A percentile compares a stretch with the other conserved stretches of the same genome.
Conservation (phyloP, 768 basidiomycete species). For the Mycena indigotica region DNA sequence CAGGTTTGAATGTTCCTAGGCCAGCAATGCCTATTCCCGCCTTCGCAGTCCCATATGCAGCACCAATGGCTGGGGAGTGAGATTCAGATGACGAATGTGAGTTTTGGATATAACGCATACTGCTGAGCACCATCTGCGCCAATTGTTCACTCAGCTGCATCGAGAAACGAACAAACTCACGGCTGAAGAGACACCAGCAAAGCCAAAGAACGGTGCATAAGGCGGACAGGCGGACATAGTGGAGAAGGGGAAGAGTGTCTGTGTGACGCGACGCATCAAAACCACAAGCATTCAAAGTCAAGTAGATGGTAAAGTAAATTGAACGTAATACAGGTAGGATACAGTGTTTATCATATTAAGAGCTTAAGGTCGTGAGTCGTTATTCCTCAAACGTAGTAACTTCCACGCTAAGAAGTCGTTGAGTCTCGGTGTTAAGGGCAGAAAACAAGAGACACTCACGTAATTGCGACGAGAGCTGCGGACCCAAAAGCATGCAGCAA, state of each 20-base stretch:
- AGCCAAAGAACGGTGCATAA: conserved; percentile 97
- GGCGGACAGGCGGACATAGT: conserved; percentile 79
- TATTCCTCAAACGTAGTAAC: conserved; percentile 18
- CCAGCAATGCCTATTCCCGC: conserved; percentile 97
- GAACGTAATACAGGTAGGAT: neutral
- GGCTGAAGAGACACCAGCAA: conserved; percentile 92
- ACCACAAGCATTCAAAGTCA: too few relatives aligned
- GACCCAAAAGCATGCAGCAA: conserved; percentile 51
- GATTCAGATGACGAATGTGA: conserved; percentile 6
- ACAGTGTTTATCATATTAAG: neutral
- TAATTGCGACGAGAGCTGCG: conserved; percentile 39
- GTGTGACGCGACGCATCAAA: neutral
- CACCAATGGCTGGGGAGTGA: conserved; percentile 72
- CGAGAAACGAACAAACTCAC: conserved; percentile 48
- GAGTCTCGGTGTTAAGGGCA: neutral
- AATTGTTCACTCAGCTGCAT: too few relatives aligned
- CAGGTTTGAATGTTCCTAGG: conserved; percentile 89
- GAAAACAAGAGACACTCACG: conserved; percentile 23
- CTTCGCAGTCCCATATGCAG: conserved; percentile 95
- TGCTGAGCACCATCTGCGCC: conserved; percentile 90
- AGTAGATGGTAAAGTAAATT: neutral
- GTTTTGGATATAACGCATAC: conserved; percentile 50
- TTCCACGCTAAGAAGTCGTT: conserved; percentile 12
- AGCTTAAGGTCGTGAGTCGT: neutral
- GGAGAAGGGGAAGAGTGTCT: conserved; percentile 1